A percentile compares a stretch with the other conserved stretches of the same genome.
Evolutionary conservation across 1,139 yeast species (phyloP).

Genomic region (Arxiozyma slooffiae): DNA sequence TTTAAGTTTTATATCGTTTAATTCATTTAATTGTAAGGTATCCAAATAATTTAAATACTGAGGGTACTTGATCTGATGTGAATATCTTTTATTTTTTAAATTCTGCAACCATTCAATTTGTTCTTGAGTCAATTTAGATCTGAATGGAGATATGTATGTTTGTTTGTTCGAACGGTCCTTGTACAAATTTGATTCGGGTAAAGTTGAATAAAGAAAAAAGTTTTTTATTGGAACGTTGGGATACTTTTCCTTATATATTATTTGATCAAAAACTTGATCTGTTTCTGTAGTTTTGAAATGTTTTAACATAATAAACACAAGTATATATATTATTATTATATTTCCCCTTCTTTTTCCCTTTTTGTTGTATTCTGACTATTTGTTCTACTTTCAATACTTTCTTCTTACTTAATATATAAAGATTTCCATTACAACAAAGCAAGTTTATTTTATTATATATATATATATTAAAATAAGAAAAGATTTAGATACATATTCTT

Average conservation of each 20-base stretch:
- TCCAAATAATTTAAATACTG: conserved; percentile 5
- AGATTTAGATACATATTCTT: too few relatives aligned
- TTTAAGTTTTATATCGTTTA: conserved; percentile 4
- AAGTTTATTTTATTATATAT: too few relatives aligned
- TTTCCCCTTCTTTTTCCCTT: background rate
- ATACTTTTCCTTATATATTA: background rate
- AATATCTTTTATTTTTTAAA: conserved; percentile 3
- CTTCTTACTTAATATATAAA: too few relatives aligned
- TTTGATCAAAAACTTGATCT: conserved; percentile 4
- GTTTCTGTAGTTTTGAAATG: background rate
- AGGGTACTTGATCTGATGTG: conserved; percentile 10
- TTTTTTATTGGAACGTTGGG: background rate
- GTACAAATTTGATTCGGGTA: background rate
- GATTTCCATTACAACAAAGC: too few relatives aligned
- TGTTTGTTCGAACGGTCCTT: background rate
- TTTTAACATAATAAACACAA: background rate
- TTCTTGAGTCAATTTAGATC: background rate
- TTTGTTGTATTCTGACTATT: background rate
- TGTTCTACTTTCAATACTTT: background rate
- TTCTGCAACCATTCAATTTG: background rate
- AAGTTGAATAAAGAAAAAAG: background rate
- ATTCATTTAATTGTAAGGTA: conserved; percentile 3
- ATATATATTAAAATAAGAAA: too few relatives aligned
- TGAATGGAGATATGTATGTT: conserved; percentile 4
- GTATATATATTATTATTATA: background rate